These are phyloP conservation scores for Cephalotrichum gorgonifer DNA, from an alignment of 2,329 filamentous ascomycete genomes.

Conservation along the genomic window DNA sequence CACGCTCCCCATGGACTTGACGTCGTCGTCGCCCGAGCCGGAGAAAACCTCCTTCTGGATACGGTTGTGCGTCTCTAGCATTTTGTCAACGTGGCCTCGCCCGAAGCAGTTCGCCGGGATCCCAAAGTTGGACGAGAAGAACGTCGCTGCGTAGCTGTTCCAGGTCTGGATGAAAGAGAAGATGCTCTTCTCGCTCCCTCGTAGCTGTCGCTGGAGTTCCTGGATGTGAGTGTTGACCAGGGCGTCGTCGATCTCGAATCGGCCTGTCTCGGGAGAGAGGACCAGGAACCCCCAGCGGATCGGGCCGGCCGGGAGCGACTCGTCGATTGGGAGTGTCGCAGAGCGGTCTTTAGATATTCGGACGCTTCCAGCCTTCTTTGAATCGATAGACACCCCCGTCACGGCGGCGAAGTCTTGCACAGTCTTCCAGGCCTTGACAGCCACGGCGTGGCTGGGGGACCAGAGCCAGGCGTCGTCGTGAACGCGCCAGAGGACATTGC, in stretches of 20 bases:
- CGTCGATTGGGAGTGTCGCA: constrained; percentile 13
- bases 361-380: constrained; percentile 35
- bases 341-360: constrained; percentile 22
- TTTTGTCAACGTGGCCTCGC: constrained; percentile 37
- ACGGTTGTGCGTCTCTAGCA: constrained; percentile 36
- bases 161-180: constrained; percentile 35
- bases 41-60: constrained; percentile 38
- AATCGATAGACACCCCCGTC: constrained; percentile 48
- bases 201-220: constrained; percentile 48
- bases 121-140: constrained; percentile 44
- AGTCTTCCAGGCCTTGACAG: constrained; percentile 48
- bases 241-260: constrained; percentile 48
- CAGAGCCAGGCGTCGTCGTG: constrained; percentile 62
- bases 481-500: constrained; percentile 46
- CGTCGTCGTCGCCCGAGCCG: constrained; percentile 11
- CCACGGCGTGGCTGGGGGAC: constrained; percentile 39
- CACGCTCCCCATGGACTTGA: constrained; percentile 28
- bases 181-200: constrained; percentile 37
- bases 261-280: constrained; percentile 38
- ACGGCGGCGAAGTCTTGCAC: constrained; percentile 42
- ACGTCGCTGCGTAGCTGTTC: constrained; percentile 41
- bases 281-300: constrained; percentile 46
- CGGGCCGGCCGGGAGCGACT: constrained; percentile 32
- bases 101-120: constrained; percentile 41
- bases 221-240: constrained; percentile 49